A percentile compares a stretch with the other conserved stretches of the same genome.
Conservation (phyloP, 2,329 filamentous ascomycete species). For the Neurospora crassa region DNA sequence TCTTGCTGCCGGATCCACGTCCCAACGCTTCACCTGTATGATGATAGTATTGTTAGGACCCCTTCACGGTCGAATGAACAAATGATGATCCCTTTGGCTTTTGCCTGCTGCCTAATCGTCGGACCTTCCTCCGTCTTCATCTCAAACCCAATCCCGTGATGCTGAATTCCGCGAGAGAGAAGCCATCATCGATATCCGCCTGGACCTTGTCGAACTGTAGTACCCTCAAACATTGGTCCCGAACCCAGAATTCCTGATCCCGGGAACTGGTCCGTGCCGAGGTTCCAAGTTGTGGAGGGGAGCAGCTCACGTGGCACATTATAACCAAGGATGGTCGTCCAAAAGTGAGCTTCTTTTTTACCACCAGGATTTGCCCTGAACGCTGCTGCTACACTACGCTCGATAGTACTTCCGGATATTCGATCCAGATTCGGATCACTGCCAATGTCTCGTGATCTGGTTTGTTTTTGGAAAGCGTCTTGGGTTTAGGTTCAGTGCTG, state of each 20-base stretch:
- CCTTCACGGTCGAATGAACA: not conserved
- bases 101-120: not conserved
- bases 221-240: not conserved
- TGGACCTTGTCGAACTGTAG: not conserved
- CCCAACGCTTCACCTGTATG: not conserved
- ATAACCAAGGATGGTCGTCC: not conserved
- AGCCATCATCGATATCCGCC: not conserved
- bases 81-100: not conserved
- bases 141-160: not conserved
- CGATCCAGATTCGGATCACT: not conserved
- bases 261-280: not conserved
- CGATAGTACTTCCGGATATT: not conserved
- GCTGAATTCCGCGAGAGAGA: not conserved
- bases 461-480: not conserved
- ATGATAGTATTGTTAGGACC: too few species aligned
- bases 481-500: not conserved
- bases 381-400: not conserved
- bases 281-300: not conserved
- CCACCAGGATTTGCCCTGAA: not conserved
- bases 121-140: not conserved
- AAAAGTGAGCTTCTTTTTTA: not conserved
- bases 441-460: not conserved
- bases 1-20: not conserved
- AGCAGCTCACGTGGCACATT: not conserved
- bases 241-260: not conserved